A percentile compares a stretch with the other conserved stretches of the same genome.
phyloP scores from a whole-genome alignment of 1,284 basidiomycete genomes.

The Cutaneotrichosporon daszewskae region DNA sequence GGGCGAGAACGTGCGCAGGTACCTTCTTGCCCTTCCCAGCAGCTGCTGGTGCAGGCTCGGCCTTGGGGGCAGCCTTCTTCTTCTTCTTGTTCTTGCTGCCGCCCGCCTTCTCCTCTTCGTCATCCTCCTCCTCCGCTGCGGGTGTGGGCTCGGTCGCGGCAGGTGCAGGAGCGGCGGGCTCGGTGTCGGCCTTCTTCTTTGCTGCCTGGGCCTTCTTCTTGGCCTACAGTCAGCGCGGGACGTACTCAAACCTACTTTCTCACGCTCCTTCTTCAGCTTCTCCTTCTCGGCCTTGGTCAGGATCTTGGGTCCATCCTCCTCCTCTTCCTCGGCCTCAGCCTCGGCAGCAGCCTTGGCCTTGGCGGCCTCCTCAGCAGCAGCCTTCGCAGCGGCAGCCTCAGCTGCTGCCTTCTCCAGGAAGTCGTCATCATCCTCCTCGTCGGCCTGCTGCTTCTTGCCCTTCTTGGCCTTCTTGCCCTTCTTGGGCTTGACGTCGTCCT shows the following conservation, averaged over 20 bases:
- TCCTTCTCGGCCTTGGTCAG: constrained; percentile 90
- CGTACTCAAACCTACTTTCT: constrained; percentile 60
- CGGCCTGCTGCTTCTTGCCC: constrained; percentile 46
- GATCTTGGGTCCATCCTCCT: constrained; percentile 67
- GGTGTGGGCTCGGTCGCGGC: constrained; percentile 30
- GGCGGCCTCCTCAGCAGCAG: constrained; percentile 57
- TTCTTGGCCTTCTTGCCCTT: constrained; percentile 49
- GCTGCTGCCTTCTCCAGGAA: constrained; percentile 46
- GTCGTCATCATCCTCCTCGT: constrained; percentile 33
- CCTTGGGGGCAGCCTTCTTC: constrained; percentile 75
- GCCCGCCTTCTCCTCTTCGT: constrained; percentile 55
- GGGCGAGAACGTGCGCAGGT: constrained; percentile 59
- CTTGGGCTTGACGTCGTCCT: constrained; percentile 47
- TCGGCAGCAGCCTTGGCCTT: constrained; percentile 64
- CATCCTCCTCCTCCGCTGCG: constrained; percentile 46
- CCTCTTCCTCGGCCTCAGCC: constrained; percentile 59
- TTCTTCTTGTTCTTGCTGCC: constrained; percentile 70
- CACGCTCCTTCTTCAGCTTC: constrained; percentile 85
- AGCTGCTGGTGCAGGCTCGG: constrained; percentile 49
- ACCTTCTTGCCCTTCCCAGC: constrained; percentile 63
- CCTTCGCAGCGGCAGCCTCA: constrained; percentile 43
- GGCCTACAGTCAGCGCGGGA: constrained; percentile 53
- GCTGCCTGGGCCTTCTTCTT: constrained; percentile 92
- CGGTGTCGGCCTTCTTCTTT: constrained; percentile 61
- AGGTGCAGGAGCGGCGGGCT: constrained; percentile 21